Conservation (phyloP, 805 yeast species). For the Ogataea dorogensis region DNA sequence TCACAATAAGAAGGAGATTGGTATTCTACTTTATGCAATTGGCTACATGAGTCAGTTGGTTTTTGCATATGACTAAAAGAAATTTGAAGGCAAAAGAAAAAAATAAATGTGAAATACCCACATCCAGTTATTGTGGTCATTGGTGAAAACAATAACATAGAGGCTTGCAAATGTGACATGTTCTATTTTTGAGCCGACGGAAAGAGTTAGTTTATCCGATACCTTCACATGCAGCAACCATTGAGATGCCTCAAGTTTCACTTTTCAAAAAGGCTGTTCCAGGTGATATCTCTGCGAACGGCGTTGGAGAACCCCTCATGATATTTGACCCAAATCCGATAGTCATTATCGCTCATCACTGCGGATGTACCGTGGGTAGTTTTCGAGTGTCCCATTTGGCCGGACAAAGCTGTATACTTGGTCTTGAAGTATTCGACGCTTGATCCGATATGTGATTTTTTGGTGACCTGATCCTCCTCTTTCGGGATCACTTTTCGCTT, state of each 20-base stretch:
- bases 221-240: too few relatives aligned
- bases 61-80: background rate
- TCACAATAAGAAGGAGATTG: too few relatives aligned
- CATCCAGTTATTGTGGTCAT: too few relatives aligned
- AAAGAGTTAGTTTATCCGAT: too few relatives aligned
- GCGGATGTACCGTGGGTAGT: conserved; percentile 15
- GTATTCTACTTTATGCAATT: too few relatives aligned
- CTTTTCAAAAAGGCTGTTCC: conserved; percentile 60
- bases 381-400: conserved; percentile 14
- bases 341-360: conserved; percentile 26
- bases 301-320: conserved; percentile 93
- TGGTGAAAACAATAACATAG: too few relatives aligned
- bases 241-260: conserved; percentile 1
- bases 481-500: conserved; percentile 6
- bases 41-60: background rate
- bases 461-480: conserved; percentile 15
- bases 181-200: too few relatives aligned
- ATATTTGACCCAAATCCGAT: conserved; percentile 79
- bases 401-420: conserved; percentile 35
- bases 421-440: conserved; percentile 42
- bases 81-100: background rate
- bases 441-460: conserved; percentile 17
- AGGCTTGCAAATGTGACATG: too few relatives aligned
- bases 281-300: conserved; percentile 76
- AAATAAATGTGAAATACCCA: background rate